These are phyloP conservation scores for Capsicum chinense DNA, from an alignment of 257 asterid species.

Conservation along the genomic window DNA sequence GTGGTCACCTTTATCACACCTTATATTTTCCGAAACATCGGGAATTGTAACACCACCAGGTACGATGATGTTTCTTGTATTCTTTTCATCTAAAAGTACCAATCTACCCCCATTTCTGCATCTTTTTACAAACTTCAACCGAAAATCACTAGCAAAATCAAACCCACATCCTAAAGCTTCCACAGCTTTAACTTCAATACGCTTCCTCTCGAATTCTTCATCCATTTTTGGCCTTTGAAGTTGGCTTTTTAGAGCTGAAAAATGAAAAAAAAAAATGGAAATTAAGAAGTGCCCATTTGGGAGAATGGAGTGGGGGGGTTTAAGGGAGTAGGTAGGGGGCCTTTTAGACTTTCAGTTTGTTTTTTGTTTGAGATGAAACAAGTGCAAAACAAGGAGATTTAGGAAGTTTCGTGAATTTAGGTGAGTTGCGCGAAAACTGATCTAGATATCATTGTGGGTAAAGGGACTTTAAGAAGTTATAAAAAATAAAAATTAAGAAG, in stretches of 20 bases:
- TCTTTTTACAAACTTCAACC: conserved; percentile 82
- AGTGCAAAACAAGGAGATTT: neutral
- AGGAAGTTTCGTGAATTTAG: too few relatives aligned
- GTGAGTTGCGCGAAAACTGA: too few relatives aligned
- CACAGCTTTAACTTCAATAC: conserved; percentile 70
- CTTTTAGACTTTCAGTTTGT: too few relatives aligned
- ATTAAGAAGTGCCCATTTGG: too few relatives aligned
- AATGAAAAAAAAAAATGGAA: neutral
- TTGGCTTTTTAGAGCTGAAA: neutral
- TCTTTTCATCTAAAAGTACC: conserved; percentile 61
- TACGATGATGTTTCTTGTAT: conserved; percentile 66
- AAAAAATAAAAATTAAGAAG: too few relatives aligned
- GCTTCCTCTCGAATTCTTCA: conserved; percentile 56
- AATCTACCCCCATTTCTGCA: conserved; percentile 66
- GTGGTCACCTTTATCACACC: conserved; percentile 88
- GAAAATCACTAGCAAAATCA: conserved; percentile 96
- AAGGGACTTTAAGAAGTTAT: too few relatives aligned
- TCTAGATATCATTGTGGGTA: too few relatives aligned
- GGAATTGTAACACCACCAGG: conserved; percentile 77
- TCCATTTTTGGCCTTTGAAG: conserved; percentile 25
- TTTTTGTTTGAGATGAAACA: neutral
- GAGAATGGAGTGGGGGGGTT: neutral
- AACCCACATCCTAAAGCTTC: conserved; percentile 93
- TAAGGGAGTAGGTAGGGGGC: neutral
- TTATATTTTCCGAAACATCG: conserved; percentile 76